Conservation (phyloP, 2,329 filamentous ascomycete species). For the Apiospora kogelbergensis region DNA sequence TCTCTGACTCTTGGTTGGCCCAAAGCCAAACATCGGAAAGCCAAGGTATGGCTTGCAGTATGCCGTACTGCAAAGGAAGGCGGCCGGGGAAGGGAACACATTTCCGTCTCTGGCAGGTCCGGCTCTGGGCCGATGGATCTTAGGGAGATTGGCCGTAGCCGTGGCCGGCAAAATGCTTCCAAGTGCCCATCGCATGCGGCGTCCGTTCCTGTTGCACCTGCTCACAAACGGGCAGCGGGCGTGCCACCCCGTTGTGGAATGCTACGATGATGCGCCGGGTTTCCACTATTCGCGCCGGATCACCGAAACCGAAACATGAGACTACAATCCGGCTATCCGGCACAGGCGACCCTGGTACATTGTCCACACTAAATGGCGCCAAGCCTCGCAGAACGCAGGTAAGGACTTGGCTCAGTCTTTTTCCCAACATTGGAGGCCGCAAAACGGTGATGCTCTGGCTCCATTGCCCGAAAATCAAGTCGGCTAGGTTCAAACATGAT, state of each 20-base stretch:
- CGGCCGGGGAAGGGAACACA: neutral
- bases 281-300: conserved; percentile 4
- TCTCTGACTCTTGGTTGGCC: neutral
- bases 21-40: neutral
- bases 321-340: conserved; percentile 10
- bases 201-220: neutral
- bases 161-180: neutral
- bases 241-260: neutral
- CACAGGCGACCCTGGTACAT: conserved; percentile 6
- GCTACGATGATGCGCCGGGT: neutral
- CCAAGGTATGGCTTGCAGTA: neutral
- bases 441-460: neutral
- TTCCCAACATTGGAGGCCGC: neutral
- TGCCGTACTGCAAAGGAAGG: neutral
- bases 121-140: neutral
- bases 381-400: neutral
- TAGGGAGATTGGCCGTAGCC: neutral
- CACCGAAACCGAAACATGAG: conserved; percentile 1
- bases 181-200: neutral
- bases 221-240: neutral
- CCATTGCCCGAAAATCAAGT: neutral
- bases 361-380: conserved; percentile 5
- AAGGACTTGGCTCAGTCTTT: neutral
- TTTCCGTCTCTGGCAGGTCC: neutral
- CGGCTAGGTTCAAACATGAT: neutral